Evolutionary conservation across 2,329 filamentous ascomycete species (phyloP).

Genomic region (Incumbomyces lentus): DNA sequence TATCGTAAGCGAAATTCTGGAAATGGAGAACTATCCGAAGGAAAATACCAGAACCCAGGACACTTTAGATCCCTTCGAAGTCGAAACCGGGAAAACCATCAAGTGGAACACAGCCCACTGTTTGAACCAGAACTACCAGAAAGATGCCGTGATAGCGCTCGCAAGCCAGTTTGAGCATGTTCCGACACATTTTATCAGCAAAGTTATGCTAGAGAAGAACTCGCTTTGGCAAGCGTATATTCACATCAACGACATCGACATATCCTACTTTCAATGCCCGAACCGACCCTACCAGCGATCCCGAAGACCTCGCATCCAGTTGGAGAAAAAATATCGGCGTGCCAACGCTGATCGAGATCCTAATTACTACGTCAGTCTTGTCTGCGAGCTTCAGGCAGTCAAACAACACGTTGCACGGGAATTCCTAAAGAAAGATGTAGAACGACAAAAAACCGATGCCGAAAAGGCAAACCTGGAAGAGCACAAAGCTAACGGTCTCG

Average conservation of each 20-base stretch:
- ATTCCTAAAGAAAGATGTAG: constrained; percentile 10
- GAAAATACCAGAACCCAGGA: constrained; percentile 28
- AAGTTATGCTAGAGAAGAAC: constrained; percentile 14
- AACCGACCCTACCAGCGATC: constrained; percentile 17
- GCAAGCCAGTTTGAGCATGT: constrained; percentile 16
- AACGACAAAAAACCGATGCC: constrained; percentile 19
- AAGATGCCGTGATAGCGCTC: constrained; percentile 22
- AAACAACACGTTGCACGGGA: constrained; percentile 20
- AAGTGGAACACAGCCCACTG: constrained; percentile 19
- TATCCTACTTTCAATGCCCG: constrained; percentile 7
- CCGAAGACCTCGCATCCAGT: constrained; percentile 12
- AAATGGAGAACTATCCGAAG: constrained; percentile 33
- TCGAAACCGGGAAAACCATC: constrained; percentile 26
- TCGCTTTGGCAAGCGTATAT: constrained; percentile 24
- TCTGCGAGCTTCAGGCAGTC: constrained; percentile 24
- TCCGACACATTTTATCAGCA: constrained; percentile 16
- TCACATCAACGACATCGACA: constrained; percentile 21
- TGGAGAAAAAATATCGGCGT: constrained; percentile 16
- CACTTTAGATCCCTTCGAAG: constrained; percentile 25
- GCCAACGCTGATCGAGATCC: constrained; percentile 9
- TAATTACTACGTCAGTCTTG: constrained; percentile 11
- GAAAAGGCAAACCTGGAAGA: constrained; percentile 29
- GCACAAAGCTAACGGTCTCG: constrained; percentile 38
- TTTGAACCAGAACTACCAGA: constrained; percentile 13
- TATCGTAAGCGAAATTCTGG: constrained; percentile 35